phyloP scores from a whole-genome alignment of 495 filamentous ascomycete genomes.

The Paragyromitra xinjiangensis region DNA sequence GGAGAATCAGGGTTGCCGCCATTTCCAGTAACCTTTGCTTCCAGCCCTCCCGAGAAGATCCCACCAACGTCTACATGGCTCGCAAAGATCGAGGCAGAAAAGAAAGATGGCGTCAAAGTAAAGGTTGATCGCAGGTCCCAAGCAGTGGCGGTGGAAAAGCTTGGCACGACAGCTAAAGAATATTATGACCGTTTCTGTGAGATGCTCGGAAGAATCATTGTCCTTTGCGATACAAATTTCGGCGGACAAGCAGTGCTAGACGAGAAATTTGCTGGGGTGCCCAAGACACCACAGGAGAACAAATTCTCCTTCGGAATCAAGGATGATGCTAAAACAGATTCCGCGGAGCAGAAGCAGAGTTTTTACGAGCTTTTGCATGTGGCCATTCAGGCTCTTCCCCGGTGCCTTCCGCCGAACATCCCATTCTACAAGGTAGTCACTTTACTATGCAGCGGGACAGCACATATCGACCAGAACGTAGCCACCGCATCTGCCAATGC shows the following conservation, averaged over 20 bases:
- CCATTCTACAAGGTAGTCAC: conserved; percentile 95
- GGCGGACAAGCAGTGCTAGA: conserved; percentile 94
- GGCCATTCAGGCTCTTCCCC: conserved; percentile 91
- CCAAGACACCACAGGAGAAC: conserved; percentile 92
- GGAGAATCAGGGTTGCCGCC: conserved; percentile 79
- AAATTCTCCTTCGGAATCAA: conserved; percentile 85
- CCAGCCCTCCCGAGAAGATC: conserved; percentile 60
- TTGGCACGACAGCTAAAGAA: conserved; percentile 78
- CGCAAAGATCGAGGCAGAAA: conserved; percentile 58
- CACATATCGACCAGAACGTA: conserved; percentile 92
- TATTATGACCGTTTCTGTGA: conserved; percentile 92
- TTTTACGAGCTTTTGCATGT: conserved; percentile 97
- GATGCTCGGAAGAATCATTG: conserved; percentile 91
- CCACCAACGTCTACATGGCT: conserved; percentile 66
- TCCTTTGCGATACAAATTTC: conserved; percentile 95
- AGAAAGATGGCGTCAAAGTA: conserved; percentile 56
- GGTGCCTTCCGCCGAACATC: conserved; percentile 88
- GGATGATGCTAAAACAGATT: conserved; percentile 77
- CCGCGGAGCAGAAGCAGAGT: conserved; percentile 86
- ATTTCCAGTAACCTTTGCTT: conserved; percentile 73
- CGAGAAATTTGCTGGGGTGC: conserved; percentile 88
- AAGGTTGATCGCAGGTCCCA: conserved; percentile 69
- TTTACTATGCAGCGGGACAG: conserved; percentile 93
- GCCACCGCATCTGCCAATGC: conserved; percentile 91
- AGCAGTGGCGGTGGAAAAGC: conserved; percentile 76